Conservation (phyloP, 805 yeast species). For the Ogataea henricii region DNA sequence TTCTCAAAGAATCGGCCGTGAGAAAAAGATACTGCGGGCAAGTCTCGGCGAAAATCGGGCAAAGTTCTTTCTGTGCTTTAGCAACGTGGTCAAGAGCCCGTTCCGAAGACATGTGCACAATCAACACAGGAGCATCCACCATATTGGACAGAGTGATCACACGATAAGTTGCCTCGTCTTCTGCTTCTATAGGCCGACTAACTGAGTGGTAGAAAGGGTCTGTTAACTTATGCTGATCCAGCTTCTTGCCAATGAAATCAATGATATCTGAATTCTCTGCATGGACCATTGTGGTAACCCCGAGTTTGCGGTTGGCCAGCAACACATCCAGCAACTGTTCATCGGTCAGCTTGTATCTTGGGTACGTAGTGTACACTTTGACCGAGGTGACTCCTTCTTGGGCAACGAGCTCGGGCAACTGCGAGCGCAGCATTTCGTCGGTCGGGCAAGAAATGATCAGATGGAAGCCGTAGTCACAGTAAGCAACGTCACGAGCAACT, state of each 20-base stretch:
- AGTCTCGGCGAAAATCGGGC: conserved; percentile 51
- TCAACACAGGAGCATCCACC: conserved; percentile 46
- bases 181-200: conserved; percentile 46
- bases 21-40: conserved; percentile 52
- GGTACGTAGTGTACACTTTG: conserved; percentile 50
- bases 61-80: conserved; percentile 41
- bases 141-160: conserved; percentile 46
- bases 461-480: conserved; percentile 53
- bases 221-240: conserved; percentile 39
- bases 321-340: conserved; percentile 42
- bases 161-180: conserved; percentile 52
- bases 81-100: conserved; percentile 43
- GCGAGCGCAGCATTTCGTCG: conserved; percentile 21
- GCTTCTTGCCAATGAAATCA: conserved; percentile 33
- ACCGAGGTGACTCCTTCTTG: conserved; percentile 42
- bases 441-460: conserved; percentile 38
- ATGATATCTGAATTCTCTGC: conserved; percentile 55
- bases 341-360: conserved; percentile 43
- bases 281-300: conserved; percentile 51
- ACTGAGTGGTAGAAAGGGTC: conserved; percentile 49
- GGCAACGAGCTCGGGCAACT: conserved; percentile 37
- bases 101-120: conserved; percentile 51
- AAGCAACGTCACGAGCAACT: conserved; percentile 36
- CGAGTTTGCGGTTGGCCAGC: conserved; percentile 40
- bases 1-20: conserved; percentile 40